Conservation (phyloP, 73 alveolate genomes). For the Urostyla sp. region DNA sequence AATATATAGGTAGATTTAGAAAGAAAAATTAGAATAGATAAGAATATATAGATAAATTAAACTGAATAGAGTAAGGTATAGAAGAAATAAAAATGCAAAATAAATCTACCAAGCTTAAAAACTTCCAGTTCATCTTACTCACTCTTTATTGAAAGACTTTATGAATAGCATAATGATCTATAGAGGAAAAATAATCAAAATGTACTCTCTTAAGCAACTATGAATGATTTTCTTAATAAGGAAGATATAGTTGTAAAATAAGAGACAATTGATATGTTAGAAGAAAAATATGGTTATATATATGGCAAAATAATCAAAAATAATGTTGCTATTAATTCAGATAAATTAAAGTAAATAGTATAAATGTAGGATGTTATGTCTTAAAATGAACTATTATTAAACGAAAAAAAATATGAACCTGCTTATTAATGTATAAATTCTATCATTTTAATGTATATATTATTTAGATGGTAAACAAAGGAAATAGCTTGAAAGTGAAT, state of each 20-base stretch:
- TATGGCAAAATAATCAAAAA: neutral
- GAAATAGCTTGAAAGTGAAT: neutral
- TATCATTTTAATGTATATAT: neutral
- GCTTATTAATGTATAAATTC: neutral
- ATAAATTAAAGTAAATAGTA: neutral
- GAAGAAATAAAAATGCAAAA: too few species aligned
- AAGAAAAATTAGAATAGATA: too few species aligned
- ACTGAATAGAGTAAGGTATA: too few species aligned
- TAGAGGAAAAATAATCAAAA: neutral
- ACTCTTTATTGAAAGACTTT: neutral
- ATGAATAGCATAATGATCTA: slow-evolving; percentile 17
- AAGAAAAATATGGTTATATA: neutral
- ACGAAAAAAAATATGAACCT: neutral
- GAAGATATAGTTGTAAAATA: neutral
- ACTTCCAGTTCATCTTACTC: neutral
- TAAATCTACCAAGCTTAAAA: neutral
- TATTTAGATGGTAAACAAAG: neutral
- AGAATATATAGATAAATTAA: too few species aligned
- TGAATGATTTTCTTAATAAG: neutral
- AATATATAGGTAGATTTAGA: too few species aligned
- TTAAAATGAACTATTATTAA: neutral
- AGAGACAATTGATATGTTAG: slow-evolving; percentile 1
- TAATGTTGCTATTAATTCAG: neutral
- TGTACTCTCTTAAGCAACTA: neutral
- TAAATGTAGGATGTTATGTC: neutral